Conservation (phyloP, 2,329 filamentous ascomycete genomes). For the Myrmaecium sp. region DNA sequence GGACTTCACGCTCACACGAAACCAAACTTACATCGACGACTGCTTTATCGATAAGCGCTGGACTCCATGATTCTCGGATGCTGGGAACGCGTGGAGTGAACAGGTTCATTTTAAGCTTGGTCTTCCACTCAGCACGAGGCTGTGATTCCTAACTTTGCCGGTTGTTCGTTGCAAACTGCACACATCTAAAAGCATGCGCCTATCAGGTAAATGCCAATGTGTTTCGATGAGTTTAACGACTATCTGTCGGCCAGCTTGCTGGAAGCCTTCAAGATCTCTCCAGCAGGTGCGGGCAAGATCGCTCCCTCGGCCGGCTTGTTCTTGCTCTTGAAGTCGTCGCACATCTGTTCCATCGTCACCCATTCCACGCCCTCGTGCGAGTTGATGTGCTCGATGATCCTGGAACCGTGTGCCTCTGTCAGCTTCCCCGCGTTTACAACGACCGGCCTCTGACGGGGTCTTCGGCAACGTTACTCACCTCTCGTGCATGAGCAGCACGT, state of each 20-base stretch:
- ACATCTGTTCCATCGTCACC: constrained; percentile 55
- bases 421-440: neutral
- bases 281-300: constrained; percentile 39
- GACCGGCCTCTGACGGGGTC: neutral
- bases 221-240: too few relatives aligned
- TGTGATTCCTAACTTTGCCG: too few relatives aligned
- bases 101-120: too few relatives aligned
- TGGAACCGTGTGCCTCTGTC: constrained; percentile 7
- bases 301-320: constrained; percentile 41
- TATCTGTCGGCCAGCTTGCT: constrained; percentile 19
- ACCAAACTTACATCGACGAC: too few relatives aligned
- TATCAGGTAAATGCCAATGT: too few relatives aligned
- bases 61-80: too few relatives aligned
- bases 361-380: constrained; percentile 45
- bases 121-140: too few relatives aligned
- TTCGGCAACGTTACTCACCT: constrained; percentile 24
- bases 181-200: too few relatives aligned
- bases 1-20: too few relatives aligned
- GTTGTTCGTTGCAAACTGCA: too few relatives aligned
- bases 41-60: too few relatives aligned
- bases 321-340: constrained; percentile 54
- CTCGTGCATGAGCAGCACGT: constrained; percentile 59
- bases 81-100: too few relatives aligned
- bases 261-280: constrained; percentile 37
- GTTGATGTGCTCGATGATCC: constrained; percentile 53